phyloP scores from a whole-genome alignment of 1,284 basidiomycete species.

The Ganoderma lucidum region DNA sequence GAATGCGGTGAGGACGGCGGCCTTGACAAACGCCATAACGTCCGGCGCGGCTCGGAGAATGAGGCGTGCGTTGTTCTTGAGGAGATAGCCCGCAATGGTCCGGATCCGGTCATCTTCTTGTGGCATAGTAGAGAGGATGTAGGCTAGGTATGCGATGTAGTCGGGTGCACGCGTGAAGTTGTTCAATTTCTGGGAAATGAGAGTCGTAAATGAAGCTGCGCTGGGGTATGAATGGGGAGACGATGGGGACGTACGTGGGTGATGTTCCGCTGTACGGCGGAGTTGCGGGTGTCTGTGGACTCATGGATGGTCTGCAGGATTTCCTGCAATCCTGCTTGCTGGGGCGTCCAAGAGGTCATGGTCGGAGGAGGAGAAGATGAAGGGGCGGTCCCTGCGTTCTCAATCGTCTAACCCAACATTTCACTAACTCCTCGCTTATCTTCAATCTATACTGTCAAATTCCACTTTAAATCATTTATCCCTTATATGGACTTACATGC shows the following conservation, averaged over 20 bases:
- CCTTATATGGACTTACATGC: background rate
- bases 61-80: conserved; percentile 93
- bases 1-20: conserved; percentile 83
- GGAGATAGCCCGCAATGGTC: conserved; percentile 94
- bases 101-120: conserved; percentile 91
- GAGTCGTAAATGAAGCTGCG: conserved; percentile 29
- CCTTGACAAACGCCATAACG: conserved; percentile 84
- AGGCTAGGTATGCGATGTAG: conserved; percentile 96
- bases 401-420: conserved; percentile 22
- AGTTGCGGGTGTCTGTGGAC: conserved; percentile 77
- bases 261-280: conserved; percentile 72
- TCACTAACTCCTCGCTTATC: conserved; percentile 22
- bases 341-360: conserved; percentile 78
- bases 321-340: conserved; percentile 81
- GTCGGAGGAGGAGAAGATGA: conserved; percentile 40
- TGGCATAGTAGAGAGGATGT: conserved; percentile 86
- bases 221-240: conserved; percentile 18
- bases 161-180: conserved; percentile 89
- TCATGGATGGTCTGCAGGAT: conserved; percentile 87
- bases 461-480: conserved; percentile 9
- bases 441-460: conserved; percentile 17
- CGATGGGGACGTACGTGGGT: conserved; percentile 66
- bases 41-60: conserved; percentile 73
- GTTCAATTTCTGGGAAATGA: conserved; percentile 79
- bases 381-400: conserved; percentile 33